Evolutionary conservation across 331 rosid species (phyloP), one percentile per base, ranked within the genome.

Genomic region (Pyrus hybrid): DNA sequence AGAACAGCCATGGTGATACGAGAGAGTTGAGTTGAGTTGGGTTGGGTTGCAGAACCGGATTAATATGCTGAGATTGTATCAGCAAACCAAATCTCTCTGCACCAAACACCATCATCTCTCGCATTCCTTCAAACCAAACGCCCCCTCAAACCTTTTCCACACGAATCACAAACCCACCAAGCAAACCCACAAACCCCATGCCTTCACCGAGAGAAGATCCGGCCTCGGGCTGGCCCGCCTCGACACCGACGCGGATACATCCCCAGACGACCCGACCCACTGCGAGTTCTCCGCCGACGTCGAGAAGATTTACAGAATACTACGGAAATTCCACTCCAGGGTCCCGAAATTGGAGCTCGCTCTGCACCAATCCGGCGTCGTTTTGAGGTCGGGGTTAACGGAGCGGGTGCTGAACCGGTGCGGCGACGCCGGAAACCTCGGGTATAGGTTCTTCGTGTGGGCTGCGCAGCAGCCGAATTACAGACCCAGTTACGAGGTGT

Each of bases 391-490:
- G 13, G 93, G 98, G 29, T 80, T 93, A 67, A 73, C 91, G 1
- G 96, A 90, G 63, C 91, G 91, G 2, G 87, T 89, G 6, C 73
- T 93, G 77, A 86, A 78, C 77, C 87, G 96, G 43, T 90, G 93
- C 23, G 94, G 97, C 32, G 97, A 93, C 73, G 96, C 96, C 13
- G 97, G 96, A 47, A 90, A 84, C 70, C 82, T 92, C 79, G 97
- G 89, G 13, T 90, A 88, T 79, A 73, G 88, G 65, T 90, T 90
- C 78, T 92, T 77, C 68, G 83, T 81, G 3, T 92, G 97, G 97
- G 92, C 91, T 60, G 87, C 89, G 18, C 87, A 92, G 89, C 92
- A 92, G 76, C 83, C 89, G 0, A 80, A 83, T 26, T 84, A 85
- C 77, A 82, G 67, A 47, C 89, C 83, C 64, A 85, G 89, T 62